Percentiles rank a stretch among this genome's conserved stretches.
Conservation (phyloP, 225 moss, liverwort and hornwort species). For the Pleurozium schreberi region DNA sequence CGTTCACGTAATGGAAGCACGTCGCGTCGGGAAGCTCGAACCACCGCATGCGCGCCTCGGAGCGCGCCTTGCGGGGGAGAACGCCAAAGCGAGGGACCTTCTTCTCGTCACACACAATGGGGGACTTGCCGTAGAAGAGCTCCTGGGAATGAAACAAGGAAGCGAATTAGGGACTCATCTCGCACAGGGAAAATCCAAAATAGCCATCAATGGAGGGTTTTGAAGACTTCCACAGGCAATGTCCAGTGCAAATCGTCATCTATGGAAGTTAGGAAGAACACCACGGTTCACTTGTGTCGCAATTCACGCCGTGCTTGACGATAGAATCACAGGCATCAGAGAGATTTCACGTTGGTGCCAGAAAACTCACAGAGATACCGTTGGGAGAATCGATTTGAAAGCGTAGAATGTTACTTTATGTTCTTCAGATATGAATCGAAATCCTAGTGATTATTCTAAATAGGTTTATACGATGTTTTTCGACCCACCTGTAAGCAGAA, state of each 20-base stretch:
- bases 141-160: not conserved
- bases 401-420: no score
- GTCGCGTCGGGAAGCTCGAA: slow-evolving; percentile 20
- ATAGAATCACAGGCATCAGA: not conserved
- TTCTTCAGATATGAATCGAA: no score
- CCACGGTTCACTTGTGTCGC: not conserved
- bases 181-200: not conserved
- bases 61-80: not conserved
- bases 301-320: not conserved
- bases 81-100: slow-evolving; percentile 30
- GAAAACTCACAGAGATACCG: not conserved
- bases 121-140: slow-evolving; percentile 8
- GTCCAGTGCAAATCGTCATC: not conserved
- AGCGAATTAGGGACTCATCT: not conserved
- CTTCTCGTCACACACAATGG: slow-evolving; percentile 12
- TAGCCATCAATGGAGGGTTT: not conserved
- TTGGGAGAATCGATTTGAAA: no score
- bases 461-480: no score
- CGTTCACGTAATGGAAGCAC: slow-evolving; percentile 36
- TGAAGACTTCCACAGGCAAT: not conserved
- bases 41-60: slow-evolving; percentile 15
- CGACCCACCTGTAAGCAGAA: slow-evolving; percentile 34
- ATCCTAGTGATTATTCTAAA: not conserved
- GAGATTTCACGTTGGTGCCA: not conserved
- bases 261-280: not conserved